Evolutionary conservation across 352 stramenopile genomes (phyloP).

Genomic region (Phytophthora macrochlamydospora): DNA sequence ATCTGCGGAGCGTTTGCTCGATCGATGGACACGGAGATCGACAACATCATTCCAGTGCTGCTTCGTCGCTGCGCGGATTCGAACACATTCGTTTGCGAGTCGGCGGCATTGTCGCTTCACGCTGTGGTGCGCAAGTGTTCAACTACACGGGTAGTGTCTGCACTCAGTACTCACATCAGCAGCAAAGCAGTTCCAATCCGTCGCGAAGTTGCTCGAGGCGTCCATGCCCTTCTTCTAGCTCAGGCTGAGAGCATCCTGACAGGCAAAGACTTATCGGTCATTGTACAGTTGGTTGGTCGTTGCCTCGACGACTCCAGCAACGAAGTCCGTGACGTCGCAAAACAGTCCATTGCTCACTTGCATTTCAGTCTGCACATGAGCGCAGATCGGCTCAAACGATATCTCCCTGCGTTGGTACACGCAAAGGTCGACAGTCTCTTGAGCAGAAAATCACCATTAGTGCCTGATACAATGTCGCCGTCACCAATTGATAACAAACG

Average conservation of each 20-base stretch:
- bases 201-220: conserved; percentile 60
- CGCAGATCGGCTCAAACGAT: conserved; percentile 54
- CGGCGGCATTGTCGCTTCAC: conserved; percentile 48
- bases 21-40: conserved; percentile 63
- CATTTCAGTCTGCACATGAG: conserved; percentile 42
- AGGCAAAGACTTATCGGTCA: conserved; percentile 45
- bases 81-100: conserved; percentile 80
- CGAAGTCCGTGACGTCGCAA: conserved; percentile 71
- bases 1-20: conserved; percentile 52
- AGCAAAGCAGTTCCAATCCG: conserved; percentile 61
- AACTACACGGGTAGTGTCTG: conserved; percentile 43
- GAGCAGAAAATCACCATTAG: conserved; percentile 22
- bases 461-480: conserved; percentile 4
- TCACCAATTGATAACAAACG: conserved; percentile 13
- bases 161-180: conserved; percentile 42
- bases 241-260: conserved; percentile 38
- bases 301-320: conserved; percentile 81
- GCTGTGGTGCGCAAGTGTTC: conserved; percentile 65
- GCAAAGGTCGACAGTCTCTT: conserved; percentile 59
- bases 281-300: conserved; percentile 58
- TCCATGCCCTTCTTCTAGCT: conserved; percentile 55
- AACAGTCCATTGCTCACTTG: conserved; percentile 66
- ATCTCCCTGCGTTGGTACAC: conserved; percentile 48
- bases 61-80: conserved; percentile 73
- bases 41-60: conserved; percentile 61